Conservation (phyloP, 306 rosid genomes). For the Vachellia pachyceras region DNA sequence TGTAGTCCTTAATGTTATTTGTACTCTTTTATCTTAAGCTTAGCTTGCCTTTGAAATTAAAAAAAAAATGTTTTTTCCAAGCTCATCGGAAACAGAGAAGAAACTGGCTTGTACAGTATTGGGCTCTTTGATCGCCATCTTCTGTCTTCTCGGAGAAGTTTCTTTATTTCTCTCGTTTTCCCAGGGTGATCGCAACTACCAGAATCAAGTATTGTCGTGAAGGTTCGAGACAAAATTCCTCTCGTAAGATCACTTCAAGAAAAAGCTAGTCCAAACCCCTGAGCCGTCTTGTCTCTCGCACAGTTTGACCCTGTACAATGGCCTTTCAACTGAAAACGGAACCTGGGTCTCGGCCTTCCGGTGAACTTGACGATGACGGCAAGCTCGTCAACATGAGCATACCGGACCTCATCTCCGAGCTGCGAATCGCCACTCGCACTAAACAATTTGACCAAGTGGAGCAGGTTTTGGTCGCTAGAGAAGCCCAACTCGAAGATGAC, state of each 20-base stretch:
- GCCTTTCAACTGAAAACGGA: not conserved
- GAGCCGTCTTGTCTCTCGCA: not conserved
- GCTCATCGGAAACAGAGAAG: not conserved
- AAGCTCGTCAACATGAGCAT: not conserved
- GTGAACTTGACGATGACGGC: not conserved
- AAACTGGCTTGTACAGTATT: not conserved
- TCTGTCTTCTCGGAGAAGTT: not conserved
- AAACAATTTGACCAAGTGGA: constrained; percentile 9
- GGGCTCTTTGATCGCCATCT: not conserved
- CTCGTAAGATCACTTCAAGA: too few relatives aligned
- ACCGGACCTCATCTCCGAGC: not conserved
- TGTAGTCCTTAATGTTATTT: too few relatives aligned
- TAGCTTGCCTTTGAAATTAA: too few relatives aligned
- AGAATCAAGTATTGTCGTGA: too few relatives aligned
- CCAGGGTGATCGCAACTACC: too few relatives aligned
- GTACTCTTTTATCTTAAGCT: too few relatives aligned
- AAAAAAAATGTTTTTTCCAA: not conserved
- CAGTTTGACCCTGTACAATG: not conserved
- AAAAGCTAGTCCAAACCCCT: too few relatives aligned
- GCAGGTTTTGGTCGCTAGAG: too few relatives aligned
- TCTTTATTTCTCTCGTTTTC: not conserved
- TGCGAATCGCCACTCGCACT: not conserved
- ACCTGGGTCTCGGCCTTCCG: not conserved
- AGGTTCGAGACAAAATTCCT: too few relatives aligned
- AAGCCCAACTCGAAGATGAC: not conserved